Conservation (phyloP, 257 asterid genomes). For the Solanum appendiculatum region DNA sequence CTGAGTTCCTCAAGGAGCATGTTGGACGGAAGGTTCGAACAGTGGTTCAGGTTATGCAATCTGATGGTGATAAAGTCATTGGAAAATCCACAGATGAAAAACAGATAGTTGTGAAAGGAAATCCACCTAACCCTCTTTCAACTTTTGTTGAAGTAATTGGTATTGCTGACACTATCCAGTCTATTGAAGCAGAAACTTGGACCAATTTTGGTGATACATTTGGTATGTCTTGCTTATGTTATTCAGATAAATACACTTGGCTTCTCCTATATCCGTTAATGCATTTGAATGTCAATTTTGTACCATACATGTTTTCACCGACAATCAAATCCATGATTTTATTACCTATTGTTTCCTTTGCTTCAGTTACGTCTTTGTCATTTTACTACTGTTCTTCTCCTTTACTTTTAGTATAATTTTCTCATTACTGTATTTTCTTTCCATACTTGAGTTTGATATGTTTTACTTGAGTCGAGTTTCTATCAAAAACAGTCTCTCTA, state of each 20-base stretch:
- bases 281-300: neutral
- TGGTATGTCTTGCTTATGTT: constrained; percentile 28
- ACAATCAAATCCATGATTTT: neutral
- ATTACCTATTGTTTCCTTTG: neutral
- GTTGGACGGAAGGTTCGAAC: constrained; percentile 72
- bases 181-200: constrained; percentile 73
- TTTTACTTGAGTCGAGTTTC: neutral
- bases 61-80: constrained; percentile 53
- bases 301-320: too few relatives aligned
- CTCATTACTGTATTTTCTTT: neutral
- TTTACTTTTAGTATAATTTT: neutral
- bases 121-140: constrained; percentile 47
- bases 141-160: constrained; percentile 88
- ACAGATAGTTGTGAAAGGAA: constrained; percentile 57
- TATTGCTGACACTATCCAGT: constrained; percentile 59
- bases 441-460: neutral
- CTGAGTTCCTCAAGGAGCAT: constrained; percentile 49
- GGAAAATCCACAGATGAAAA: constrained; percentile 84
- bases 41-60: constrained; percentile 62
- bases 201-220: constrained; percentile 70
- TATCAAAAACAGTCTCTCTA: neutral
- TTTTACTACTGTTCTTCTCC: neutral
- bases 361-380: neutral
- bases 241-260: neutral
- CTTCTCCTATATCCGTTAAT: neutral